These are phyloP conservation scores for Calonectria pseudoturangicola DNA, from an alignment of 2,329 filamentous ascomycete species.

Conservation along the genomic window DNA sequence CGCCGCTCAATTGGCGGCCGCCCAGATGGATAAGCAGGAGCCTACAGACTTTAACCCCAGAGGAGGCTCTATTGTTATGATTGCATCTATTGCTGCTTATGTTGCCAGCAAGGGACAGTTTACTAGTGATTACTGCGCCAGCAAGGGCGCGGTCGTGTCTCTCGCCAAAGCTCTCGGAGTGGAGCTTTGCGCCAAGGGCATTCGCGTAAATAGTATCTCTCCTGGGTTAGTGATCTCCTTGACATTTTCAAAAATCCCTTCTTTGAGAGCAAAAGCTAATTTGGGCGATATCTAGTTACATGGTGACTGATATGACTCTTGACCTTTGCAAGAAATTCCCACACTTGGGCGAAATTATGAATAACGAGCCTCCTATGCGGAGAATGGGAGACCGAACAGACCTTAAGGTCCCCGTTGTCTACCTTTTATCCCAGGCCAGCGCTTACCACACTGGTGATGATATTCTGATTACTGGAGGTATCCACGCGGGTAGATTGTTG, in stretches of 20 bases:
- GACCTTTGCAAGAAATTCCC: slow-evolving; percentile 54
- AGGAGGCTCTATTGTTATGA: slow-evolving; percentile 58
- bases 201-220: slow-evolving; percentile 59
- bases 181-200: slow-evolving; percentile 57
- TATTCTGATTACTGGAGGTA: slow-evolving; percentile 61
- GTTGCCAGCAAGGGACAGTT: slow-evolving; percentile 56
- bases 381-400: slow-evolving; percentile 62
- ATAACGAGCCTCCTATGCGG: slow-evolving; percentile 62
- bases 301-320: slow-evolving; percentile 59
- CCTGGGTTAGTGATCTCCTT: slow-evolving; percentile 53
- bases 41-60: slow-evolving; percentile 47
- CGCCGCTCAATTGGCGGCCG: slow-evolving; percentile 59
- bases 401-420: slow-evolving; percentile 63
- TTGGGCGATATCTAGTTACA: slow-evolving; percentile 51
- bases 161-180: slow-evolving; percentile 64
- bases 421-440: slow-evolving; percentile 63
- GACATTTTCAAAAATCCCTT: too few species aligned
- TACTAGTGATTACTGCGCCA: slow-evolving; percentile 64
- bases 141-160: slow-evolving; percentile 67
- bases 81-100: slow-evolving; percentile 59
- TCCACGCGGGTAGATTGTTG: slow-evolving; percentile 54
- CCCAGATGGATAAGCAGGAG: slow-evolving; percentile 59
- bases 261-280: slow-evolving; percentile 1
- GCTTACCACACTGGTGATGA: slow-evolving; percentile 64
- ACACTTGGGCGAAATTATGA: slow-evolving; percentile 59